Base-by-base conservation (phyloP, 2,329 filamentous ascomycete species). In the Alternaria rosae region DNA sequence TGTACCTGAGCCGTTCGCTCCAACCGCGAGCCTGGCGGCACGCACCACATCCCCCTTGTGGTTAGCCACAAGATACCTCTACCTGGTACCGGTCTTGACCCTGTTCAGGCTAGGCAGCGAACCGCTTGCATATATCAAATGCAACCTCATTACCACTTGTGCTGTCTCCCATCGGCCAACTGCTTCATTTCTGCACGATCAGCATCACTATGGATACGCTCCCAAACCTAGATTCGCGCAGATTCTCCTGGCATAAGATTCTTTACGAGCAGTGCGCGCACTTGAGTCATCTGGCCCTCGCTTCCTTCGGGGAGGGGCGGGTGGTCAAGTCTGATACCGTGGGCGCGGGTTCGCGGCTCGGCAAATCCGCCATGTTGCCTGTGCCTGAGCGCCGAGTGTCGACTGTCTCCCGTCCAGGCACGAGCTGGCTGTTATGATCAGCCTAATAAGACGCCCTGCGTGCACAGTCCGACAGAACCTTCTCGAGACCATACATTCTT, bases 341-440 rank as follows among this genome's bases (percentile, higher is more conserved):
- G 63, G 65, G 61, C 38, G 56, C 64, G 67, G 67, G 63, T 61
- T 59, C 38, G 61, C 67, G 64, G 65, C 57, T 68, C 65, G 62
- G 66, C 59, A 67, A 54, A 65, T 64, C 64, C 66, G 61, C 64
- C 59, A 42, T 54, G 47, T 42, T 57, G 57, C 62, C 54, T 60
- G 55, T 57, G 57, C 62, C 54, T 60, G 55, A 57, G 59, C 57
- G 59, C 57, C 54, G 25, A 56, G 30, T 30, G 43, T 54, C 47
- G 48, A n/a, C 62, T 52, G 44, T 43, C 48, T 62, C 53, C 55
- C 43, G 55, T 25, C 60, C 26, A 47, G 25, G 35, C 38, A 28
- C 43, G 25, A 55, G 47, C 52, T 50, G 51, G 41, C 25, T 44
- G 20, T 44, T 56, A 20, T 45, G 13, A 50, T 53, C 54, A 50